A percentile compares a stretch with the other conserved stretches of the same genome.
These are phyloP conservation scores for Calycina herbarum DNA, from an alignment of 2,329 filamentous ascomycete species.

Conservation along the genomic window DNA sequence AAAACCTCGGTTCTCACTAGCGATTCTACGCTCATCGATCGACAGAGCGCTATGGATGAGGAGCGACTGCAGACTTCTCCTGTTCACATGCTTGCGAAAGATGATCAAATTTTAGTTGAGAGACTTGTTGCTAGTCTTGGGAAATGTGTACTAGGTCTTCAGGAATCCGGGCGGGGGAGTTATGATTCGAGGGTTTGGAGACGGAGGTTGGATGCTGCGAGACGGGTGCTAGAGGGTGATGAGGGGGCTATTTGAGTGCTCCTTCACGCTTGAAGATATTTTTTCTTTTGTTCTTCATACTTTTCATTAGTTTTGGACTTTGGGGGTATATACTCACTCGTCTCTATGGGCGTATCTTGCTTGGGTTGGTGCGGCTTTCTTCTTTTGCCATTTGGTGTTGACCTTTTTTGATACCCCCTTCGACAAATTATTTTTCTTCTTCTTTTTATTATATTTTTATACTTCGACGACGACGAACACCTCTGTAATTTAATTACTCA, in stretches of 20 bases:
- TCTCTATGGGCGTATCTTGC: neutral
- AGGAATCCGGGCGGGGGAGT: slow-evolving; percentile 54
- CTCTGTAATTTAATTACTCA: neutral
- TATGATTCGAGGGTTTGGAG: slow-evolving; percentile 65
- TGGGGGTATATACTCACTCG: too few species aligned
- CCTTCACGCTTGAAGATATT: neutral
- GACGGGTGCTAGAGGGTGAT: slow-evolving; percentile 69
- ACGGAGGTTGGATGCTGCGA: slow-evolving; percentile 72
- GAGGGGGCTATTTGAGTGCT: slow-evolving; percentile 42
- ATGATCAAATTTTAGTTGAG: slow-evolving; percentile 62
- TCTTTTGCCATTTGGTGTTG: neutral
- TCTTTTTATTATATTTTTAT: neutral
- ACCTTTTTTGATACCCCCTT: neutral
- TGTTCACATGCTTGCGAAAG: slow-evolving; percentile 40
- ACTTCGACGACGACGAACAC: too few species aligned
- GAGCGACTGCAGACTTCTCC: slow-evolving; percentile 30
- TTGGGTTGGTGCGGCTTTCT: neutral
- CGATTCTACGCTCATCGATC: slow-evolving; percentile 25
- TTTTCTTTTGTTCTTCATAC: neutral
- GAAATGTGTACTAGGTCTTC: slow-evolving; percentile 58
- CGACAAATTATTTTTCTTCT: neutral
- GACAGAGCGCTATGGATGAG: slow-evolving; percentile 14
- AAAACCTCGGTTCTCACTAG: slow-evolving; percentile 21
- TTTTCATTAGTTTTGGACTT: neutral
- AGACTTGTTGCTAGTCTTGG: slow-evolving; percentile 59